Evolutionary conservation across 768 basidiomycete species (phyloP).

Genomic region (Chalciporus chontae): DNA sequence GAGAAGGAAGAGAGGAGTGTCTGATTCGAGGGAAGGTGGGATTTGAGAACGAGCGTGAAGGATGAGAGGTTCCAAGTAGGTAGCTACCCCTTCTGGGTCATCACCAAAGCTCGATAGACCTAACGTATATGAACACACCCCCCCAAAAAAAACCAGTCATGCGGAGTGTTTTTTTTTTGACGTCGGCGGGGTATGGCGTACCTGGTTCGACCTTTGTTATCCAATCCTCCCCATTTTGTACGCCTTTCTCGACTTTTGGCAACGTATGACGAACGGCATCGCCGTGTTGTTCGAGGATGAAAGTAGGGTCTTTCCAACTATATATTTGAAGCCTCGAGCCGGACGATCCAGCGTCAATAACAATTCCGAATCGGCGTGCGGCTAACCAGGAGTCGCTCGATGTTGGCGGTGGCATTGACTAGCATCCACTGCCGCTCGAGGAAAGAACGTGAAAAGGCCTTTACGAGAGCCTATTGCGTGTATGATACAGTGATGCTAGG

Average conservation of each 20-base stretch:
- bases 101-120: constrained; percentile 84
- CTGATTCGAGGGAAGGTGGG: constrained; percentile 78
- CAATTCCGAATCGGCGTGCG: constrained; percentile 84
- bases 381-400: constrained; percentile 71
- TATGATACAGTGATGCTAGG: constrained; percentile 7
- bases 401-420: constrained; percentile 72
- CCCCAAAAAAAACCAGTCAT: background rate
- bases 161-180: background rate
- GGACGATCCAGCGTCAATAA: constrained; percentile 98
- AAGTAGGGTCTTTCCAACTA: constrained; percentile 86
- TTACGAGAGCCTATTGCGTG: constrained; percentile 17
- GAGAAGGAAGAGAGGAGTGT: constrained; percentile 89
- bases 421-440: constrained; percentile 22
- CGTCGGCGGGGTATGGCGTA: too few species aligned
- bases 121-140: constrained; percentile 33
- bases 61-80: constrained; percentile 80
- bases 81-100: constrained; percentile 63
- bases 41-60: constrained; percentile 78
- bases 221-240: constrained; percentile 78
- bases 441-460: constrained; percentile 21
- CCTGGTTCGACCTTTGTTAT: constrained; percentile 91
- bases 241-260: constrained; percentile 91
- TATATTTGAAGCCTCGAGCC: constrained; percentile 96
- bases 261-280: constrained; percentile 51
- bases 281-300: constrained; percentile 50